phyloP scores from a whole-genome alignment of 495 filamentous ascomycete species.

The Tetracladium setigerum region DNA sequence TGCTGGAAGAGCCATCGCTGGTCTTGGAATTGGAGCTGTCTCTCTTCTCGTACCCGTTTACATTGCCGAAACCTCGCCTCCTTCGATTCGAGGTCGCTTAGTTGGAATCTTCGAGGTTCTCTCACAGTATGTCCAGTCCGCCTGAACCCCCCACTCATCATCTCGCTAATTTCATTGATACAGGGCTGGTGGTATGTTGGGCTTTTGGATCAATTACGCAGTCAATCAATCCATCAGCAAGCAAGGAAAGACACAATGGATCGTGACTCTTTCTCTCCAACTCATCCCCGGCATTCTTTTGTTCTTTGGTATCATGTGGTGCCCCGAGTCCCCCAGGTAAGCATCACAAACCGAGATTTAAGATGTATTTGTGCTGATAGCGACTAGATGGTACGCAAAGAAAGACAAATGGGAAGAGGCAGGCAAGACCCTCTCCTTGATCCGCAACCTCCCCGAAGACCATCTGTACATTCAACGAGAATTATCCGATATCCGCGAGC shows the following conservation, averaged over 20 bases:
- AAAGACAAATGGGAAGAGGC: slow-evolving; percentile 44
- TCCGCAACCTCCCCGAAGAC: slow-evolving; percentile 17
- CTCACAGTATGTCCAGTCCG: slow-evolving; percentile 15
- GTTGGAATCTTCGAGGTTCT: slow-evolving; percentile 27
- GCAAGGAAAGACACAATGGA: slow-evolving; percentile 39
- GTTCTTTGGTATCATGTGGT: slow-evolving; percentile 38
- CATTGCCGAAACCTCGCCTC: slow-evolving; percentile 33
- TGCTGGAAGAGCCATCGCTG: slow-evolving; percentile 31
- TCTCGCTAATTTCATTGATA: too few species aligned
- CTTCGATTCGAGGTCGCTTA: slow-evolving; percentile 32
- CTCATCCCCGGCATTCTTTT: slow-evolving; percentile 45
- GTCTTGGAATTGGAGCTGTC: slow-evolving; percentile 29
- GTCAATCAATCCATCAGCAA: slow-evolving; percentile 32
- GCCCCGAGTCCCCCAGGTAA: slow-evolving; percentile 50
- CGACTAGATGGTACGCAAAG: slow-evolving; percentile 51
- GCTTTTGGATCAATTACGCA: slow-evolving; percentile 45
- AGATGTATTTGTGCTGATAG: too few species aligned
- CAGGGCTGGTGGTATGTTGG: slow-evolving; percentile 20
- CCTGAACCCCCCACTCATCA: too few species aligned
- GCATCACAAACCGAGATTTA: too few species aligned
- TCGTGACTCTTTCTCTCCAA: slow-evolving; percentile 51
- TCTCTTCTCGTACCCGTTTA: slow-evolving; percentile 34
- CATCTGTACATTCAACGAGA: slow-evolving; percentile 27
- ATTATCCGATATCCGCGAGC: slow-evolving; percentile 23
- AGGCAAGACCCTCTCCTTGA: slow-evolving; percentile 5